Evolutionary conservation across 2,329 filamentous ascomycete genomes (phyloP), one percentile per base, ranked within the genome.

Genomic region (Tolypocladium nubicola): DNA sequence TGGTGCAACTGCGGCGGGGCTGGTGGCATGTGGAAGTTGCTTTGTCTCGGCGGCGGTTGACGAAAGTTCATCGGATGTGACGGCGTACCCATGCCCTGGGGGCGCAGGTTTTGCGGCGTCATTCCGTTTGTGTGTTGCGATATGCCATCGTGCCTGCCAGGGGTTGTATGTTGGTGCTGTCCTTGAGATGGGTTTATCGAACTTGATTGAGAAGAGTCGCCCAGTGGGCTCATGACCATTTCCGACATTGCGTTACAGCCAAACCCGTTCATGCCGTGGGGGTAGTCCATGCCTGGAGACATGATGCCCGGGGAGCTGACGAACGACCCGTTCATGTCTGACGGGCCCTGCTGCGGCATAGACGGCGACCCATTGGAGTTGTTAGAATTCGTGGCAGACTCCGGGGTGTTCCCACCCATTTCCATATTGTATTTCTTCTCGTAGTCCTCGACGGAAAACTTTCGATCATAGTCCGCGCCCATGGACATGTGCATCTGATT

Each of bases 271-370:
- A 80, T 68, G 56, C 65, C 65, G 38, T 78, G 75, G 2, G 73
- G 63, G 59, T 80, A 79, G 5, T 83, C 81, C 57, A 78, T 70
- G 4, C 70, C 70, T 1, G 80, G 79, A 3, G 81, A 82, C 71
- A 83, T 76, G 33, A 83, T 76, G 14, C 71, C 65, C 0, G 81
- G 80, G 1, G 81, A 83, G 58, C 76, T 76, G 21, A 75, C 75
- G 62, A 80, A 84, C 0, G 79, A 78, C 1, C 75, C 75, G 59
- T 73, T 73, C 64, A 82, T 75, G 26, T 73, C 71, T 11, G 64
- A 61, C 5, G 58, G 58, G 8, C 57, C 55, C 47, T 68, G 65
- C 30, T 67, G 67, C 1, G 63, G 57, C 5, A 63, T 60, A 1
- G 70, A 63, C 5, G 70, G 66, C 11, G 70, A 66, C 10, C 62